A percentile compares a stretch with the other conserved stretches of the same genome.
Evolutionary conservation across 1,139 yeast species (phyloP).

Genomic region (Candida glucosophila): DNA sequence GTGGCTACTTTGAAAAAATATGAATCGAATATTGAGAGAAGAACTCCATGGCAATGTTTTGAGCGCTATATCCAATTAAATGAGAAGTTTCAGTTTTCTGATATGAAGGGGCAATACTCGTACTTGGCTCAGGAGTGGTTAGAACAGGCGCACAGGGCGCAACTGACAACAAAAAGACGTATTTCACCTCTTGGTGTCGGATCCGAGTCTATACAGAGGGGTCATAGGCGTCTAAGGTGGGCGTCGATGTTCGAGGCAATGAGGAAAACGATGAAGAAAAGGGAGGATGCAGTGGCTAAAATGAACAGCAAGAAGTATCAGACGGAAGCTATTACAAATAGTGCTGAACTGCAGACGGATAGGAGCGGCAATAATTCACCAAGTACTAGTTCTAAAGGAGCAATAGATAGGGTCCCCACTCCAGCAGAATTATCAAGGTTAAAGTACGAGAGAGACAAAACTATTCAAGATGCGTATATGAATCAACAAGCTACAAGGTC

Average conservation of each 20-base stretch:
- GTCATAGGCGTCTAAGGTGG: slow-evolving; percentile 80
- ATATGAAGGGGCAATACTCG: slow-evolving; percentile 83
- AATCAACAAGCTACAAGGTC: slow-evolving; percentile 41
- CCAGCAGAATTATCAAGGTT: slow-evolving; percentile 77
- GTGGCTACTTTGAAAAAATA: slow-evolving; percentile 56
- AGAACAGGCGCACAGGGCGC: slow-evolving; percentile 84
- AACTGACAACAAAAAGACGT: slow-evolving; percentile 77
- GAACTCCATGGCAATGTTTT: slow-evolving; percentile 98
- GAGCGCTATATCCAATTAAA: slow-evolving; percentile 91
- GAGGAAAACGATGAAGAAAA: slow-evolving; percentile 78
- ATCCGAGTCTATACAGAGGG: slow-evolving; percentile 83
- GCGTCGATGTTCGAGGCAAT: slow-evolving; percentile 96
- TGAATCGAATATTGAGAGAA: slow-evolving; percentile 80
- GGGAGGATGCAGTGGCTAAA: slow-evolving; percentile 49
- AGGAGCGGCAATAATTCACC: slow-evolving; percentile 2
- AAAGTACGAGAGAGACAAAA: slow-evolving; percentile 79
- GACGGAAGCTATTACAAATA: slow-evolving; percentile 2
- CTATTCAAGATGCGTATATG: slow-evolving; percentile 64
- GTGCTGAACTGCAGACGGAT: too few relatives aligned
- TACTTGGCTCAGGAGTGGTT: slow-evolving; percentile 85
- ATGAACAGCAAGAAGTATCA: slow-evolving; percentile 18
- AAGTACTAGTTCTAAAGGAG: slow-evolving; percentile 3
- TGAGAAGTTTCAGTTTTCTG: slow-evolving; percentile 76
- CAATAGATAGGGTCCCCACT: slow-evolving; percentile 43
- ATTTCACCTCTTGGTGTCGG: slow-evolving; percentile 91